A percentile compares a stretch with the other conserved stretches of the same genome.
These are phyloP conservation scores for Lepiota subincarnata DNA, from an alignment of 768 basidiomycete genomes.

Conservation along the genomic window DNA sequence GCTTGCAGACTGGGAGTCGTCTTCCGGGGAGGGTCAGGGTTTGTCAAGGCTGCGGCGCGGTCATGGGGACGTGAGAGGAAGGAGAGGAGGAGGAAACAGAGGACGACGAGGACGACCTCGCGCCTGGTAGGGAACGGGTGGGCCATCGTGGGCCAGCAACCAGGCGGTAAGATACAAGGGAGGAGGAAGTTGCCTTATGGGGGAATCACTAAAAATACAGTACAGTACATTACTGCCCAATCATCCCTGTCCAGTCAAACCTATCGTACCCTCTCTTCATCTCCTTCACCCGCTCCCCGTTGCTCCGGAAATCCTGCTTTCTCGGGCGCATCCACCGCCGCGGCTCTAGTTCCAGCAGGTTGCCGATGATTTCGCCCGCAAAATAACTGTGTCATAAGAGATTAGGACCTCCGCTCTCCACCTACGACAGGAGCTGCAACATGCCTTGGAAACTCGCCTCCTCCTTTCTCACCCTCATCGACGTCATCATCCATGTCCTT, in stretches of 20 bases:
- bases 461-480: constrained; percentile 86
- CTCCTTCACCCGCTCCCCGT: constrained; percentile 62
- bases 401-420: constrained; percentile 2
- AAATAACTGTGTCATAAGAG: constrained; percentile 63
- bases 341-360: constrained; percentile 82
- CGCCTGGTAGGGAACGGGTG: constrained; percentile 15
- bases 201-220: neutral
- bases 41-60: constrained; percentile 8
- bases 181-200: neutral
- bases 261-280: constrained; percentile 75
- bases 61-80: constrained; percentile 6
- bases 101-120: constrained; percentile 14
- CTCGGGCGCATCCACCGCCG: constrained; percentile 81
- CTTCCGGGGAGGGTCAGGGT: constrained; percentile 4
- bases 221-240: constrained; percentile 29
- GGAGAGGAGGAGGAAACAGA: constrained; percentile 13
- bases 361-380: constrained; percentile 92
- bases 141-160: constrained; percentile 1
- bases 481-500: constrained; percentile 59
- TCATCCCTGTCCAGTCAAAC: constrained; percentile 80
- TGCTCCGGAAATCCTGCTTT: constrained; percentile 63
- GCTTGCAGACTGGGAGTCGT: constrained; percentile 14
- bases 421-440: constrained; percentile 18
- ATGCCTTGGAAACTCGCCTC: constrained; percentile 86
- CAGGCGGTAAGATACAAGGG: constrained; percentile 17